Conservation (phyloP, 2,329 filamentous ascomycete species). For the Nothomitra cinnamomea region DNA sequence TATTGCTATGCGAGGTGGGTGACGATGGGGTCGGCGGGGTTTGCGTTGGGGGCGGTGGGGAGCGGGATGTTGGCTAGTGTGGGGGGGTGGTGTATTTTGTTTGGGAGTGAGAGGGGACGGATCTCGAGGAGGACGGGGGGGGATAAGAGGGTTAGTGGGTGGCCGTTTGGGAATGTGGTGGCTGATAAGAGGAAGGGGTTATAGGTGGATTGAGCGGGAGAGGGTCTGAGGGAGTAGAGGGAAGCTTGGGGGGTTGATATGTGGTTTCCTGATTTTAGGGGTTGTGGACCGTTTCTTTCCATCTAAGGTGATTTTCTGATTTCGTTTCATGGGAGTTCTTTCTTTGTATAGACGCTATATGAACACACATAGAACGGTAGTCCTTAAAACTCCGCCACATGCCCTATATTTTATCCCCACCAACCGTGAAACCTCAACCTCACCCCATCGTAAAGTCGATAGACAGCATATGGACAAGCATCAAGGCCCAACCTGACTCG, state of each 20-base stretch:
- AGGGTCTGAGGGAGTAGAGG: too few relatives aligned
- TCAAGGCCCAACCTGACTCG: not conserved
- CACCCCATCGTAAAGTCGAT: too few relatives aligned
- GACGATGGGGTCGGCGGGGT: slow-evolving; percentile 36
- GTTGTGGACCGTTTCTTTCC: too few relatives aligned
- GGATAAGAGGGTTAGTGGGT: slow-evolving; percentile 49
- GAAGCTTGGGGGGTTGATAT: too few relatives aligned
- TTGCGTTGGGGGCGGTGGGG: slow-evolving; percentile 40
- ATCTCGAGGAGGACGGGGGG: slow-evolving; percentile 46
- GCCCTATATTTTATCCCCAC: not conserved
- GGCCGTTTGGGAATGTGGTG: slow-evolving; percentile 45
- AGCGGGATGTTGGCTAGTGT: slow-evolving; percentile 40
- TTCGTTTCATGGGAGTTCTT: too few relatives aligned
- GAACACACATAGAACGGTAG: not conserved
- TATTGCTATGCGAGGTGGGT: slow-evolving; percentile 53
- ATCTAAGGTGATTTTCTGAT: too few relatives aligned
- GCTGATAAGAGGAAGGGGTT: slow-evolving; percentile 33
- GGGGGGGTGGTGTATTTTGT: slow-evolving; percentile 47
- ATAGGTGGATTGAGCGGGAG: too few relatives aligned
- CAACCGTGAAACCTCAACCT: too few relatives aligned
- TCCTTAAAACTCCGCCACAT: not conserved
- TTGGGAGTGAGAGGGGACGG: slow-evolving; percentile 36
- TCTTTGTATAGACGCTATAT: too few relatives aligned
- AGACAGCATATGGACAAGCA: too few relatives aligned
- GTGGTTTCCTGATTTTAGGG: too few relatives aligned